Base-by-base conservation (phyloP, 208 protist genomes). In the Crithidia thermophila region DNA sequence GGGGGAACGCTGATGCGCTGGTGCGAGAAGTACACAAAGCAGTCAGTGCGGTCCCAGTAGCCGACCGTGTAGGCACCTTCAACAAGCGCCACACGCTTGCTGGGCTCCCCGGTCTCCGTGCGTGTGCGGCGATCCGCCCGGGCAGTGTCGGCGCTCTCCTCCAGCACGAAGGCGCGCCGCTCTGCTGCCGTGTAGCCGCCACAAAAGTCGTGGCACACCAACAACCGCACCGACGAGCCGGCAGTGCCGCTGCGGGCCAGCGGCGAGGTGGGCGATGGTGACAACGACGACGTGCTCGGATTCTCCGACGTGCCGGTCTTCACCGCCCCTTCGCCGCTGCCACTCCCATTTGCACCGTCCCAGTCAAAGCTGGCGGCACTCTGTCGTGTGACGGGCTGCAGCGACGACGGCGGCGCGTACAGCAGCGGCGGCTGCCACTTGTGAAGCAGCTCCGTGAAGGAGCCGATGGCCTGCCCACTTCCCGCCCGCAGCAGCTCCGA, bases 1-100 rank as follows among this genome's bases (percentile, higher is more conserved):
- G 91, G 95, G 14, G 94, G 94, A 25, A 97, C 75, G 2, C 78
- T 80, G 21, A 97, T 73, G 52, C 87, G 80, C 47, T 89, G 53
- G 71, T 98, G 94, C 2, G 85, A 82, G 59, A 98, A 98, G 73
- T 98, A 97, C 1, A 96, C 87, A 66, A 96, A 97, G 31, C 63
- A 78, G 67, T 98, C 91, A 42, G 81, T 60, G 25, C 79, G 60
- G 51, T 82, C 57, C 91, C 88, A 96, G 70, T 93, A 87, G 57
- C 60, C 58, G 13, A 92, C 77, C 33, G 75, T 84, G 77, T 96
- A 93, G 28, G 72, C 61, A 10, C 34, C 42, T 39, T 87, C 70
- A 7, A 69, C 61, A 14, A 36, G 20, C 5, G 34, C 14, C 23
- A 69, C 40, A 27, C 49, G 61, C 27, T 37, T 56, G 23, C 27